phyloP scores from a whole-genome alignment of 768 basidiomycete genomes.

The Hygrocybe punicea region DNA sequence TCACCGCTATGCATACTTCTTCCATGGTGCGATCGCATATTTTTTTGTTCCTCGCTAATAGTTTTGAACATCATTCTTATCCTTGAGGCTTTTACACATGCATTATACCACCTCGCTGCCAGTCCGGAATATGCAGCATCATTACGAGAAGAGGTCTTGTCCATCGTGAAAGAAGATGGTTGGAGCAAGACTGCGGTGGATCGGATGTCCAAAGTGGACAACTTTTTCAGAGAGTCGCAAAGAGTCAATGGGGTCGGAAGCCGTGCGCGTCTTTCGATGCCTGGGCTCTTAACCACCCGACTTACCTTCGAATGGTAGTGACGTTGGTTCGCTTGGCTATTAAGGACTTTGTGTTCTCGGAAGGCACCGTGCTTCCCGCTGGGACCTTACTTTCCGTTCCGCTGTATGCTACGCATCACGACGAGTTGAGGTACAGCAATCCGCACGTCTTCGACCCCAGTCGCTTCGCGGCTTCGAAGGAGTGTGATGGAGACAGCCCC shows the following conservation, averaged over 20 bases:
- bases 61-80: conserved; percentile 7
- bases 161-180: conserved; percentile 26
- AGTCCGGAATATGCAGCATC: conserved; percentile 29
- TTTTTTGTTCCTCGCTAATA: neutral
- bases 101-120: conserved; percentile 33
- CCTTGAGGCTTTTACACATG: conserved; percentile 35
- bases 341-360: conserved; percentile 34
- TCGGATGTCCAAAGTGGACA: conserved; percentile 39
- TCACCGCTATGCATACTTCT: conserved; percentile 33
- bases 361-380: conserved; percentile 37
- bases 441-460: conserved; percentile 38
- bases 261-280: conserved; percentile 19
- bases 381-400: conserved; percentile 30
- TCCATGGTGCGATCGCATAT: neutral
- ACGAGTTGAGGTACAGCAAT: conserved; percentile 26
- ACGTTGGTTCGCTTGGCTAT: conserved; percentile 31
- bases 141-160: conserved; percentile 40
- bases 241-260: conserved; percentile 29
- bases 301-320: conserved; percentile 12
- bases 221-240: conserved; percentile 39
- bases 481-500: conserved; percentile 21
- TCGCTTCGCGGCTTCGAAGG: conserved; percentile 40
- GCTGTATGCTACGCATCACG: conserved; percentile 18
- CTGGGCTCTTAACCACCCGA: neutral
- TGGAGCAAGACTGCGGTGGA: conserved; percentile 32